Conservation (phyloP, 2,329 filamentous ascomycete species). For the Claviceps humidiphila region DNA sequence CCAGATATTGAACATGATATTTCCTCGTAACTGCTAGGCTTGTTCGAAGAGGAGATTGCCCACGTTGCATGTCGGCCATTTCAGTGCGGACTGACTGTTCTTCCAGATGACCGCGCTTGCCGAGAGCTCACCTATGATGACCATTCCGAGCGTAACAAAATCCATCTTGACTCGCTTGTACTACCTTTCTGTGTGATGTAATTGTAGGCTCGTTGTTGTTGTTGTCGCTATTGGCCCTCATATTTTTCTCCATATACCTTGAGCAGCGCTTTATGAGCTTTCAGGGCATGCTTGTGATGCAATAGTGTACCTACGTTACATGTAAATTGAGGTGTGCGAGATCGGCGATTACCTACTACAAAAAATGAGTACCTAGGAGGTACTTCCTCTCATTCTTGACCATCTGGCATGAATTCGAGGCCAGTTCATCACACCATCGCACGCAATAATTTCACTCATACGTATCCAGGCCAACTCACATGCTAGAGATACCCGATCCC, state of each 20-base stretch:
- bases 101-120: not conserved
- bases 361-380: no score
- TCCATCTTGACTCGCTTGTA: constrained; percentile 27
- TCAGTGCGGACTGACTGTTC: not conserved
- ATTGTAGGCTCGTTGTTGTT: not conserved
- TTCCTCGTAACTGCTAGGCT: not conserved
- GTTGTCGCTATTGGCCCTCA: not conserved
- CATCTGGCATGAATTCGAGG: no score
- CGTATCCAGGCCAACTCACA: no score
- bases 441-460: no score
- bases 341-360: no score
- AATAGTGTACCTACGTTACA: no score
- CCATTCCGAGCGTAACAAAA: constrained; percentile 60
- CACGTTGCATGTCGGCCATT: not conserved
- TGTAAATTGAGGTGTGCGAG: no score
- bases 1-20: not conserved
- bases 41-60: not conserved
- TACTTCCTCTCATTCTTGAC: no score
- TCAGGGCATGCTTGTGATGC: no score
- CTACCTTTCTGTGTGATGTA: not conserved
- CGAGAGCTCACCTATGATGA: constrained; percentile 52
- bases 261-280: no score
- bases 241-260: not conserved
- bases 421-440: no score
- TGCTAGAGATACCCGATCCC: no score